Evolutionary conservation across 768 basidiomycete species (phyloP), one percentile per base, ranked within the genome.

Genomic region (Gymnopilus dilepis): DNA sequence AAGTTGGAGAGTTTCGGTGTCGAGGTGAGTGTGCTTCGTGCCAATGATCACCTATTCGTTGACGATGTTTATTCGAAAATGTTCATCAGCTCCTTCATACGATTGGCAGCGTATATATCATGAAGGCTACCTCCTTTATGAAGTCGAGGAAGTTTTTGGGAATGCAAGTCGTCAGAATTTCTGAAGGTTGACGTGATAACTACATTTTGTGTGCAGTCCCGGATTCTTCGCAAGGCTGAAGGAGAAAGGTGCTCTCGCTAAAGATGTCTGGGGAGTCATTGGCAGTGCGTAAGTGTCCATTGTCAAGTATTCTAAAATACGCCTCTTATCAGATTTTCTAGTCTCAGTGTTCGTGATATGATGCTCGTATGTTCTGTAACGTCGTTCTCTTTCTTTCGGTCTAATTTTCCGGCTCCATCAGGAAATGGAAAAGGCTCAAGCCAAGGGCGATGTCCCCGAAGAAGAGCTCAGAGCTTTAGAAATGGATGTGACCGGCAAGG

Each of bases 1-100:
- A 98, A 98, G 79, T 76, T 98, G 56, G 97, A 99, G 80, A 95
- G 93, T 66, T 99, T 99, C 74, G 97, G 97, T 50, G 89, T 99
- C 22, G 97, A 98, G 86, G 90, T 93, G 67, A 30, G 84, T n/a
- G n/a, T n/a, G n/a, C n/a, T n/a, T n/a, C n/a, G n/a, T n/a, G n/a
- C n/a, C n/a, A n/a, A n/a, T n/a, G n/a, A n/a, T n/a, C n/a, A n/a
- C n/a, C n/a, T n/a, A n/a, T n/a, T 47, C 6, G 40, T 19, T 59
- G 40, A 62, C 8, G 31, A 31, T 31, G 41, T 56, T 42, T 30
- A 43, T 57, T 2, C 15, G 34, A 3, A 19, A n/a, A 54, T 31
- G 54, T 59, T 47, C 3, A 94, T 24, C 61, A 94, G 90, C 84
- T 97, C 38, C 77, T 97, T 26, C 95, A 97, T 70, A 89, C 94